These are phyloP conservation scores for Alectoria sarmentosa DNA, from an alignment of 495 filamentous ascomycete species.

Conservation along the genomic window DNA sequence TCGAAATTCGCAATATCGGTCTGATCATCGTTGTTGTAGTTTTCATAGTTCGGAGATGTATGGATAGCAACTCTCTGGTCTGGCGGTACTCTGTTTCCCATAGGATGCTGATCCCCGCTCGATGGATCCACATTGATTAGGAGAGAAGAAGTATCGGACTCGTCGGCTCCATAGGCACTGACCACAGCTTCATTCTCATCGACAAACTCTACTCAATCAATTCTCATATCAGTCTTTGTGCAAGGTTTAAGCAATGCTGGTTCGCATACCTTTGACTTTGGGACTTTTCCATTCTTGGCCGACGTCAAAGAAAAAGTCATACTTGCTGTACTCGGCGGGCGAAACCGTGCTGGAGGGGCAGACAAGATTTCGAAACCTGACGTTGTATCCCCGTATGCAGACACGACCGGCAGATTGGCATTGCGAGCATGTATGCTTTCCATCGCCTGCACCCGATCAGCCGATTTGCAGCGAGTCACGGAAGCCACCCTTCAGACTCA, in stretches of 20 bases:
- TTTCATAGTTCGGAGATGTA: not conserved
- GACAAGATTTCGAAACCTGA: constrained; percentile 18
- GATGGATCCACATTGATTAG: not conserved
- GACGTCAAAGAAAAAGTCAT: constrained; percentile 16
- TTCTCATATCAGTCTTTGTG: not conserved
- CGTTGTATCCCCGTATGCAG: constrained; percentile 18
- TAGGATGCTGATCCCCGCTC: not conserved
- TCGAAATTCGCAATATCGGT: not conserved
- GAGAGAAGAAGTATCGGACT: not conserved
- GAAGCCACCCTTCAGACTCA: not conserved
- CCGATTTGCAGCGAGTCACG: not conserved
- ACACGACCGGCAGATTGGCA: constrained; percentile 13
- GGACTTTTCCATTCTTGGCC: constrained; percentile 8
- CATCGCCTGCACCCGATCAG: constrained; percentile 10
- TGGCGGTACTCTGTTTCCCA: not conserved
- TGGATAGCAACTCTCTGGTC: not conserved
- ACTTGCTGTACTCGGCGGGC: constrained; percentile 9
- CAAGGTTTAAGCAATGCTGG: not conserved
- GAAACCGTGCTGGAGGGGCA: constrained; percentile 5
- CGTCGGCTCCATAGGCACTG: not conserved
- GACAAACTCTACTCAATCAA: not conserved
- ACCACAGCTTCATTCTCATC: not conserved
- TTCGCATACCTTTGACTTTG: not conserved
- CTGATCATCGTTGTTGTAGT: not conserved
- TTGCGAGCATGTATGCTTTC: constrained; percentile 4